Evolutionary conservation across 192 early-diverging fungal species (phyloP).

Genomic region (Phycomyces blakesleeanus): DNA sequence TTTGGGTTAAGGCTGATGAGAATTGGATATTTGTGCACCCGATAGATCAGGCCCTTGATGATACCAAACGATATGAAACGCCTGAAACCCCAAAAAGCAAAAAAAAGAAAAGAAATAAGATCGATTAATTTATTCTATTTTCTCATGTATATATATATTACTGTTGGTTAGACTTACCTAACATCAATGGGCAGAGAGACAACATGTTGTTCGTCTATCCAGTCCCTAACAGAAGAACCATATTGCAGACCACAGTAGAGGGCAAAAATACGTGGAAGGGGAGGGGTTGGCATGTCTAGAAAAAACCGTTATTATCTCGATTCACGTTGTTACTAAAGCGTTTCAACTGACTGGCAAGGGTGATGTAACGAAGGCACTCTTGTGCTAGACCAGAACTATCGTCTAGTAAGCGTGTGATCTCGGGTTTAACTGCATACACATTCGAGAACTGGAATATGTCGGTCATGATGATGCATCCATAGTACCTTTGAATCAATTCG

Average conservation of each 20-base stretch:
- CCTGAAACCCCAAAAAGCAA: no score
- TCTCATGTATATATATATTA: slow-evolving; percentile 2
- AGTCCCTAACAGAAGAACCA: slow-evolving; percentile 76
- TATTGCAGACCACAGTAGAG: slow-evolving; percentile 80
- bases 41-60: slow-evolving; percentile 74
- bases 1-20: slow-evolving; percentile 24
- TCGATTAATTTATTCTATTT: no score
- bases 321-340: background rate
- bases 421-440: slow-evolving; percentile 69
- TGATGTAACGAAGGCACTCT: slow-evolving; percentile 79
- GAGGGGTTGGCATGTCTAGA: slow-evolving; percentile 44
- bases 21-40: slow-evolving; percentile 90
- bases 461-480: slow-evolving; percentile 84
- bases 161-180: slow-evolving; percentile 48
- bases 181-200: slow-evolving; percentile 70
- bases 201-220: slow-evolving; percentile 78
- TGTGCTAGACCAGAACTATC: slow-evolving; percentile 60
- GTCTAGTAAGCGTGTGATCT: slow-evolving; percentile 58
- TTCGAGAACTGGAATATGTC: slow-evolving; percentile 97
- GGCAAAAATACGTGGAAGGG: slow-evolving; percentile 68
- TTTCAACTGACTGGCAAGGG: slow-evolving; percentile 35
- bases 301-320: background rate
- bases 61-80: slow-evolving; percentile 91
- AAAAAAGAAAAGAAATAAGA: no score
- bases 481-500: slow-evolving; percentile 57